Evolutionary conservation across 257 asterid genomes (phyloP).

Genomic region (Eucommia ulmoides): DNA sequence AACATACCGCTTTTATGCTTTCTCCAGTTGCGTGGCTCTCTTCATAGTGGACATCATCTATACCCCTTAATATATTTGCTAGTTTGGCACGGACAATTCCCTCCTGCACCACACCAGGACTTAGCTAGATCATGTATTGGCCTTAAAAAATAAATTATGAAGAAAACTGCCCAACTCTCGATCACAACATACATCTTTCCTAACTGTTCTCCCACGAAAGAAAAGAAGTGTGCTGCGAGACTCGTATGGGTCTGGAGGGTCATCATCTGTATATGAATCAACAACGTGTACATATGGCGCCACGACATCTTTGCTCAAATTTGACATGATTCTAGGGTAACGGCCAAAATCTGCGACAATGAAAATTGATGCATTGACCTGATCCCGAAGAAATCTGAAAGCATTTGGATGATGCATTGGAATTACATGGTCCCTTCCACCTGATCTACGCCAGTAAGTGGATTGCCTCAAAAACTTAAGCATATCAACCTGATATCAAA

Average conservation of each 20-base stretch:
- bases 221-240: constrained; percentile 69
- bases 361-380: constrained; percentile 57
- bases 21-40: constrained; percentile 57
- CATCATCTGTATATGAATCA: constrained; percentile 41
- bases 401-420: constrained; percentile 97
- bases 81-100: constrained; percentile 64
- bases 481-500: constrained; percentile 47
- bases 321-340: constrained; percentile 33
- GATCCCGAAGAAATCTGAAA: constrained; percentile 59
- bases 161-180: not conserved
- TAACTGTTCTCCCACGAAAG: constrained; percentile 78
- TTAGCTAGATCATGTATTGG: constrained; percentile 6
- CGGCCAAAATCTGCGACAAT: constrained; percentile 94
- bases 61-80: constrained; percentile 32
- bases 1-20: constrained; percentile 81
- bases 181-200: constrained; percentile 63
- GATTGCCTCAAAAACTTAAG: constrained; percentile 51
- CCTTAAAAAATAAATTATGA: not conserved
- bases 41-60: constrained; percentile 54
- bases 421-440: constrained; percentile 78
- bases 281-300: constrained; percentile 88
- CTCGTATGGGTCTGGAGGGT: constrained; percentile 39
- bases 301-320: constrained; percentile 74
- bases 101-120: constrained; percentile 39
- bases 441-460: constrained; percentile 57